Evolutionary conservation across 2,329 filamentous ascomycete genomes (phyloP).

Genomic region (Keithomyces neogunnii): DNA sequence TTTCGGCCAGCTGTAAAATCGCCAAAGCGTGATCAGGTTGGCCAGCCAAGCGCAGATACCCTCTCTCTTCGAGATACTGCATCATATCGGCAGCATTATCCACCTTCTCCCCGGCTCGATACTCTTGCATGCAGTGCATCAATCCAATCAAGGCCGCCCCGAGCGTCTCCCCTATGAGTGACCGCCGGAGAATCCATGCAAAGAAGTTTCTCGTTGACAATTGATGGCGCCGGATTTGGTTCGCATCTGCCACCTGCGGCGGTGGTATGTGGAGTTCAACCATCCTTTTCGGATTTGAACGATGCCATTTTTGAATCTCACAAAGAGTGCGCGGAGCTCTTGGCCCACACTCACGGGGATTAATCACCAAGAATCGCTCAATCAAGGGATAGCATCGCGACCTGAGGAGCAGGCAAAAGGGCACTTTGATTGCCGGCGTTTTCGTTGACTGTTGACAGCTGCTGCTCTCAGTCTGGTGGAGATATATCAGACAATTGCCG

Average conservation of each 20-base stretch:
- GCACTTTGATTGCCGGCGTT: slow-evolving; percentile 60
- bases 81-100: slow-evolving; percentile 42
- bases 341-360: slow-evolving; percentile 20
- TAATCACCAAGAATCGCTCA: slow-evolving; percentile 33
- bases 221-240: slow-evolving; percentile 53
- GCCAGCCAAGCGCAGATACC: slow-evolving; percentile 59
- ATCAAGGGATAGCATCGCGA: slow-evolving; percentile 54
- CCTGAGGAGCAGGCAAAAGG: slow-evolving; percentile 47
- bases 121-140: slow-evolving; percentile 56
- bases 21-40: slow-evolving; percentile 62
- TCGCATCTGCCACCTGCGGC: slow-evolving; percentile 42
- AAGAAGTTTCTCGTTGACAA: slow-evolving; percentile 67
- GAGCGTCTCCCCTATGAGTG: slow-evolving; percentile 60
- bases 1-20: slow-evolving; percentile 58
- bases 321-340: slow-evolving; percentile 13
- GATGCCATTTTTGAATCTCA: slow-evolving; percentile 24
- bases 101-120: slow-evolving; percentile 49
- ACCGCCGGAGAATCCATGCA: slow-evolving; percentile 57
- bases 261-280: slow-evolving; percentile 64
- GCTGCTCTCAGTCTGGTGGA: slow-evolving; percentile 38
- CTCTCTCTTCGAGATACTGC: slow-evolving; percentile 58
- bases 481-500: slow-evolving; percentile 62
- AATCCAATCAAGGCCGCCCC: slow-evolving; percentile 56
- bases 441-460: slow-evolving; percentile 50
- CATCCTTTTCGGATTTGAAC: slow-evolving; percentile 19